Base-by-base conservation (phyloP, 2,329 filamentous ascomycete genomes). In the Colletotrichum sansevieriae region DNA sequence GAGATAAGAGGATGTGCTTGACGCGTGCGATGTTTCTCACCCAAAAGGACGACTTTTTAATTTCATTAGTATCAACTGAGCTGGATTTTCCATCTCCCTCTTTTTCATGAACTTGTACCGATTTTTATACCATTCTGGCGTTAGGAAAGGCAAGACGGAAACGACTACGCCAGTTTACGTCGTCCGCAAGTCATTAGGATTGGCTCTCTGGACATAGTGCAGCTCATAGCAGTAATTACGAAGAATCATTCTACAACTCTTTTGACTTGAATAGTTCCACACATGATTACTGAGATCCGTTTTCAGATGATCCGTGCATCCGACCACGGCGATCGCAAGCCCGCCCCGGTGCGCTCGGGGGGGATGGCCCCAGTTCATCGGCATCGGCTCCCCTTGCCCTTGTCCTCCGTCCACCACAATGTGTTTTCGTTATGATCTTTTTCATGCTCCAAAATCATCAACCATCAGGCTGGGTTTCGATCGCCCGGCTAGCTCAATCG, bases 401-500 rank as follows among this genome's bases (percentile, higher is more conserved):
- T 52, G 47, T 61, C 65, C 65, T 59, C 29, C 65, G 33, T 37
- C 29, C 18, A 49, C 35, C 44, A 49, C 41, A 54, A 15, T 35
- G 44, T 22, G 39, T 35, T n/a, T 37, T 46, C 29, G 18, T 3
- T 57, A 63, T 65, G 5, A 10, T 47, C 22, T 7, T 4, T 12
- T 37, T 13, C 54, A 46, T 29, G 15, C 8, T 12, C 2, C 3
- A 22, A 3, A 0, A 4, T 4, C 22, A 3, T 8, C 62, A 60
- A n/a, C 55, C 8, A 33, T 55, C 13, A 52, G 37, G 47, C 61
- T 68, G 65, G 58, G 58, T 52, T 61, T 20, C 20, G 43, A 51
- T 61, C 58, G 84, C 84, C 84, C 82, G 84, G 84, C 83, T 89
- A 89, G 87, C 87, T 89, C 87, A 89, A 89, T 89, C 86, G 86